These are phyloP conservation scores for Cydonia oblonga DNA, from an alignment of 331 rosid genomes.

Conservation along the genomic window DNA sequence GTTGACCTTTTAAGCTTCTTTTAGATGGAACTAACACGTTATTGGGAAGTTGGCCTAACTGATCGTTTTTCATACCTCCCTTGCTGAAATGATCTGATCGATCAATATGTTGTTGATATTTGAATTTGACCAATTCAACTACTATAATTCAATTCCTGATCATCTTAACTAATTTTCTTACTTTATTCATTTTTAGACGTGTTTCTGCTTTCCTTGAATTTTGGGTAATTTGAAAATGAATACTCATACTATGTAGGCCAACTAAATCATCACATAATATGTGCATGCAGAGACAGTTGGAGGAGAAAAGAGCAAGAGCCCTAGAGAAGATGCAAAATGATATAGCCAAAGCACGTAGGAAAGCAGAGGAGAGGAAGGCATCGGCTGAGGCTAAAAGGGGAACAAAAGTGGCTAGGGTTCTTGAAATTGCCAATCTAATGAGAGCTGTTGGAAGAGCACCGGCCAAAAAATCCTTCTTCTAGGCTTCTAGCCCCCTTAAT, in stretches of 20 bases:
- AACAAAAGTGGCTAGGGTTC: conserved; percentile 68
- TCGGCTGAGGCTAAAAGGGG: conserved; percentile 90
- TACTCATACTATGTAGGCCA: neutral
- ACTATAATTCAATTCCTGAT: too few species aligned
- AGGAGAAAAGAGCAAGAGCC: conserved; percentile 84
- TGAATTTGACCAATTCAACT: neutral
- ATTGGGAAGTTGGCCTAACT: neutral
- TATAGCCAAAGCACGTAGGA: conserved; percentile 71
- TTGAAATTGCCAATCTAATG: conserved; percentile 72
- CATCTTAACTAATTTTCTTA: too few species aligned
- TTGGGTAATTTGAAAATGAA: neutral
- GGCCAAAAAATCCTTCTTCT: conserved; percentile 71
- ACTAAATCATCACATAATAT: neutral
- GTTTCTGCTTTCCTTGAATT: neutral
- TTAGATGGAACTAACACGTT: too few species aligned
- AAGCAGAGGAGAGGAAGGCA: conserved; percentile 83
- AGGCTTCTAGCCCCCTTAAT: neutral
- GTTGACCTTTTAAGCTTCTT: neutral
- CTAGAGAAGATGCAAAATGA: conserved; percentile 78
- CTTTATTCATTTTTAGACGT: too few species aligned
- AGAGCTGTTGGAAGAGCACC: conserved; percentile 92
- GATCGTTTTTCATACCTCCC: neutral
- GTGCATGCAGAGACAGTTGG: conserved; percentile 69
- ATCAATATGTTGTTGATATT: too few species aligned
- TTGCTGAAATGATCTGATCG: neutral